Evolutionary conservation across 805 yeast species (phyloP), one percentile per base, ranked within the genome.

Genomic region (Saturnispora ahearnii): DNA sequence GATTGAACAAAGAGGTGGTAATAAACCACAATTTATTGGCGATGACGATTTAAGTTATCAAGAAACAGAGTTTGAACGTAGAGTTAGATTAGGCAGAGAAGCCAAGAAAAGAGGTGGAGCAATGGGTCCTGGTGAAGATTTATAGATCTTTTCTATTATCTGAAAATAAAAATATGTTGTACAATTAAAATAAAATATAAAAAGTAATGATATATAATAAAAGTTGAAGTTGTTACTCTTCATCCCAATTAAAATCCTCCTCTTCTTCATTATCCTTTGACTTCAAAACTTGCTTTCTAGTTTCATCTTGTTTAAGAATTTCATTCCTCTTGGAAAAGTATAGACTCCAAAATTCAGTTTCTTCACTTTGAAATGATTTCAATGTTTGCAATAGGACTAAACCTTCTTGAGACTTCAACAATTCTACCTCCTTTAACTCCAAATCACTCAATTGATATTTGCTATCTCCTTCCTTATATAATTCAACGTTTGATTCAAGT

Each of bases 31-130:
- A 57, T 77, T 71, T 54, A 73, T 79, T 42, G 99, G 98, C 59
- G 99, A 91, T 65, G 76, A 77, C 54, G 99, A 91, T 68, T 70
- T 91, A 52, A 97, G 98, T 15, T 91, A 93, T 66, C 81, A 79
- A 58, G 98, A 91, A 68, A 78, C 97, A 59, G 73, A 87, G 41
- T 90, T 78, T 60, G 97, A 91, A 69, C 80, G 97, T 62, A 93
- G 87, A 60, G 93, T 87, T 61, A 72, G 96, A 55, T 77, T 91
- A 40, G 64, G 82, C 54, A 96, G 87, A 64, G 96, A 87, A 62
- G 97, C 98, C 15, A 76, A 90, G 58, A 76, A 81, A 62, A 82
- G 96, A 61, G 97, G 97, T 48, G 76, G 79, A 48, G 75, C 67
- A 26, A 63, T 69, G 24, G 73, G 76, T 59, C 55, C 64, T 1